Evolutionary conservation across 805 yeast species (phyloP).

Genomic region (Yarrowia porcina): DNA sequence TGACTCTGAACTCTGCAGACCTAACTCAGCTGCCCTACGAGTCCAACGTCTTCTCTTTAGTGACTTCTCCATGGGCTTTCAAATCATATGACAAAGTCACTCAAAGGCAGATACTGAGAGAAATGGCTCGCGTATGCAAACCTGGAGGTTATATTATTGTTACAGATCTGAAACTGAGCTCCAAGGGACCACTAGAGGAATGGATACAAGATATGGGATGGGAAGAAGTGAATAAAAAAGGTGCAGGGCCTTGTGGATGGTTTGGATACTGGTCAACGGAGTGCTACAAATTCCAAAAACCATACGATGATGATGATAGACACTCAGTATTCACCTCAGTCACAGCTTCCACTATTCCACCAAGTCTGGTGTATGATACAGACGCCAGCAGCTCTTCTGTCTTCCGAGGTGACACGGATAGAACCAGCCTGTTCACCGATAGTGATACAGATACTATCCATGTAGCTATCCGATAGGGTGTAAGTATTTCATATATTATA

Average conservation of each 20-base stretch:
- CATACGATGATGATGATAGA: background rate
- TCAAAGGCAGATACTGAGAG: slow-evolving; percentile 7
- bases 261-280: slow-evolving; percentile 25
- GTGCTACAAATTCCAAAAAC: slow-evolving; percentile 8
- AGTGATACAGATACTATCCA: slow-evolving; percentile 10
- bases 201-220: slow-evolving; percentile 25
- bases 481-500: too few species aligned
- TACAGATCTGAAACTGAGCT: background rate
- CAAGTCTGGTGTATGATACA: slow-evolving; percentile 1
- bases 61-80: slow-evolving; percentile 16
- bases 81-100: slow-evolving; percentile 4
- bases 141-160: slow-evolving; percentile 19
- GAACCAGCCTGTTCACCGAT: background rate
- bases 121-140: slow-evolving; percentile 21
- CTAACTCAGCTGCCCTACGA: slow-evolving; percentile 4
- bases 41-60: background rate
- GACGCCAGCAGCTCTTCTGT: background rate
- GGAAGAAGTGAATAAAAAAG: slow-evolving; percentile 11
- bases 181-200: slow-evolving; percentile 2
- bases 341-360: background rate
- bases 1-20: slow-evolving; percentile 5
- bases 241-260: slow-evolving; percentile 22
- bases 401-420: background rate
- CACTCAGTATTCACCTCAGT: background rate
- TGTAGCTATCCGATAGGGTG: background rate